These are phyloP conservation scores for Wakefieldia striispora DNA, from an alignment of 768 basidiomycete genomes.

Conservation along the genomic window DNA sequence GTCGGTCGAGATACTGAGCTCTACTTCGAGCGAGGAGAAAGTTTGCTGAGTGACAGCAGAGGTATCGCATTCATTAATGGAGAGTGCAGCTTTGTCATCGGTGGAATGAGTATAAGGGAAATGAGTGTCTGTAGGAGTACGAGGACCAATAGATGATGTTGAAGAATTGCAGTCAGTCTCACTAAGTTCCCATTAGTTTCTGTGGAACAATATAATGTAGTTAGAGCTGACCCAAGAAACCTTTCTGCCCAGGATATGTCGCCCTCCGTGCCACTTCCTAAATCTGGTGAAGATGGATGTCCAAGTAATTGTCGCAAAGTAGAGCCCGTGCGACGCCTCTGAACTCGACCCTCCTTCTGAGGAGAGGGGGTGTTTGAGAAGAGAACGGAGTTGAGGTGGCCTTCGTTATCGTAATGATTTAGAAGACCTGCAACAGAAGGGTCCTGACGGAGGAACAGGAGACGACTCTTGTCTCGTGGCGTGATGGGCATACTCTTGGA, in stretches of 20 bases:
- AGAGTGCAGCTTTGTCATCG: constrained; percentile 37
- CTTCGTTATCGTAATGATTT: constrained; percentile 71
- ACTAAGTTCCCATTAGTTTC: constrained; percentile 29
- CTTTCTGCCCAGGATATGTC: constrained; percentile 87
- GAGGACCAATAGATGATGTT: constrained; percentile 48
- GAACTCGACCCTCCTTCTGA: constrained; percentile 42
- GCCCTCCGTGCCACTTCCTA: constrained; percentile 47
- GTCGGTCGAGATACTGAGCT: constrained; percentile 55
- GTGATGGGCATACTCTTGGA: constrained; percentile 37
- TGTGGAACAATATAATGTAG: background rate
- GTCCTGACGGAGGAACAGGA: constrained; percentile 63
- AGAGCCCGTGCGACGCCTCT: constrained; percentile 62
- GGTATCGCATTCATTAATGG: constrained; percentile 44
- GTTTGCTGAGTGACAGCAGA: constrained; percentile 35
- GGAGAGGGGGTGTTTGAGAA: constrained; percentile 60
- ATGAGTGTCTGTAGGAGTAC: constrained; percentile 46
- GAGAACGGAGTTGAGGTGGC: constrained; percentile 54
- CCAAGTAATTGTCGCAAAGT: constrained; percentile 75
- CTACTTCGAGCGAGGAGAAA: constrained; percentile 76
- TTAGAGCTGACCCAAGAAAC: constrained; percentile 54
- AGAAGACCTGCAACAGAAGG: constrained; percentile 77
- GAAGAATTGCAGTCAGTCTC: constrained; percentile 45
- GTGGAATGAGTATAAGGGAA: constrained; percentile 41
- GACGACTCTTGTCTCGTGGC: constrained; percentile 49
- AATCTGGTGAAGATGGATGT: constrained; percentile 36